These are phyloP conservation scores for Claviceps sp. DNA, from an alignment of 2,329 filamentous ascomycete genomes.

Conservation along the genomic window DNA sequence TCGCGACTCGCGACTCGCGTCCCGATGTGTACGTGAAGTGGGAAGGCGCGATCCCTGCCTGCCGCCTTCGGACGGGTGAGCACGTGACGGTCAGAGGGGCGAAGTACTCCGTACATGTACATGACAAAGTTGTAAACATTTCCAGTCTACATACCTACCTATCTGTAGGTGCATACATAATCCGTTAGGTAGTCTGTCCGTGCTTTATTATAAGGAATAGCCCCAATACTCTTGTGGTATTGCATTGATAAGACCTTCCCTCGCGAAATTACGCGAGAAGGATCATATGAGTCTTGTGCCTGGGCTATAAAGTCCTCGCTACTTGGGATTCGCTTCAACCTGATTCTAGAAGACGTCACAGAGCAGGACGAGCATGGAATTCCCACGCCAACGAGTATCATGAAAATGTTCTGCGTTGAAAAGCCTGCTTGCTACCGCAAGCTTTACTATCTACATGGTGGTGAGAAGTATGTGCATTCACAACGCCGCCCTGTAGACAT, in stretches of 20 bases:
- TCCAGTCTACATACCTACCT: too few relatives aligned
- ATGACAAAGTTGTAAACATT: not conserved
- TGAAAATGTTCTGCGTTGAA: not conserved
- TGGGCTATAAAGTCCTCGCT: not conserved
- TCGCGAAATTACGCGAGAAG: too few relatives aligned
- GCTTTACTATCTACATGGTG: slow-evolving; percentile 2
- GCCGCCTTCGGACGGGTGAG: slow-evolving; percentile 4
- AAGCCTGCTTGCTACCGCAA: not conserved
- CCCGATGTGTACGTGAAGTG: not conserved
- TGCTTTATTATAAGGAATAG: too few relatives aligned
- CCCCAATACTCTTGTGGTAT: too few relatives aligned
- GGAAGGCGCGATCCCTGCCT: slow-evolving; percentile 2
- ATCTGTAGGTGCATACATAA: too few relatives aligned
- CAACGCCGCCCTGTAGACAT: not conserved
- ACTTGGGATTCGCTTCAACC: not conserved
- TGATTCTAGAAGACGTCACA: not conserved
- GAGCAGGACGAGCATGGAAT: not conserved
- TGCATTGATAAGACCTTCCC: too few relatives aligned
- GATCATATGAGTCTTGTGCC: too few relatives aligned
- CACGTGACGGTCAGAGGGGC: slow-evolving; percentile 6
- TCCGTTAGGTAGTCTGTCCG: too few relatives aligned
- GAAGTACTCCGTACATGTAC: not conserved
- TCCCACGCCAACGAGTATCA: not conserved
- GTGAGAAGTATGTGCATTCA: not conserved
- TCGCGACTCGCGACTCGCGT: not conserved